Evolutionary conservation across 768 basidiomycete species (phyloP).

Genomic region (Mycena vulgaris): DNA sequence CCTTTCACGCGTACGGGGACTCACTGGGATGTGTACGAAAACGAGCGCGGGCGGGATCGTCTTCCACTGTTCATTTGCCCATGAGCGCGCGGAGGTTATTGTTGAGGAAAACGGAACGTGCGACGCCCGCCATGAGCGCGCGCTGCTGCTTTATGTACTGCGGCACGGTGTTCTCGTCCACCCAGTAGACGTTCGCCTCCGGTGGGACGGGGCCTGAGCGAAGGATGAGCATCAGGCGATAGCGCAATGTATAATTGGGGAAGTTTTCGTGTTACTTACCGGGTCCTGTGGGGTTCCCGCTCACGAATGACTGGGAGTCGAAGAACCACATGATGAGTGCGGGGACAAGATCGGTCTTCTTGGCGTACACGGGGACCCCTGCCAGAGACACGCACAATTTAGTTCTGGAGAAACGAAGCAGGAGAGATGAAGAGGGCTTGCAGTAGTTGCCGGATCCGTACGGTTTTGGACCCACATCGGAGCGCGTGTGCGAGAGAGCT

Average conservation of each 20-base stretch:
- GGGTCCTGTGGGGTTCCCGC: slow-evolving; percentile 19
- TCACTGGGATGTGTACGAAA: slow-evolving; percentile 39
- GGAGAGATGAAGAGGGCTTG: neutral
- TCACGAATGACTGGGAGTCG: slow-evolving; percentile 37
- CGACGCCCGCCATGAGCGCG: slow-evolving; percentile 26
- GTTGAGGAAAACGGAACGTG: slow-evolving; percentile 4
- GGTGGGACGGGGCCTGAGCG: slow-evolving; percentile 25
- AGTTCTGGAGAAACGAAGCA: neutral
- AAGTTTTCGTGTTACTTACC: slow-evolving; percentile 20
- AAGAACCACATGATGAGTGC: slow-evolving; percentile 41
- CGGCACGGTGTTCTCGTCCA: slow-evolving; percentile 38
- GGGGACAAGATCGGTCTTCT: slow-evolving; percentile 17
- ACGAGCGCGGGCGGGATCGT: slow-evolving; percentile 35
- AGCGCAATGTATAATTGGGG: neutral
- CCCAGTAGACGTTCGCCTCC: slow-evolving; percentile 36
- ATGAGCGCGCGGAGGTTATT: neutral
- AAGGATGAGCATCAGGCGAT: neutral
- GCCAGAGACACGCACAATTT: neutral
- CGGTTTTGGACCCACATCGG: slow-evolving; percentile 38
- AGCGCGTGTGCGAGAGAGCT: slow-evolving; percentile 36
- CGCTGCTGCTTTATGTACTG: slow-evolving; percentile 36
- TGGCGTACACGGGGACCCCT: slow-evolving; percentile 40
- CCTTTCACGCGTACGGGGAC: neutral
- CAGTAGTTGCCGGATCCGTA: slow-evolving; percentile 40
- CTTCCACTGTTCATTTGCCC: slow-evolving; percentile 28